Evolutionary conservation across 345 rosid genomes (phyloP), one percentile per base, ranked within the genome.

Genomic region (Gossypium longicalyx): DNA sequence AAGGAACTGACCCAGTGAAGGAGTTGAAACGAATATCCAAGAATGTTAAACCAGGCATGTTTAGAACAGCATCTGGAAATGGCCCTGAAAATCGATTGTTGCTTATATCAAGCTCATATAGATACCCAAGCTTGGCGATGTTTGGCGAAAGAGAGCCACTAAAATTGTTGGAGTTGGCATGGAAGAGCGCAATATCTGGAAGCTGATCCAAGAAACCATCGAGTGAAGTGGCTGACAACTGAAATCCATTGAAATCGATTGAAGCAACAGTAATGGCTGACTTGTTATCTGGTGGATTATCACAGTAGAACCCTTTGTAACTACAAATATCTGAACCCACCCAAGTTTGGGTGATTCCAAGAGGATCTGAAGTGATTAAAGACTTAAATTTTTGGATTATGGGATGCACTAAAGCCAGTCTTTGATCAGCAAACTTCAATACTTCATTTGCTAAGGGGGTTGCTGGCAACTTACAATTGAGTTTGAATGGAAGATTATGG

Each of bases 161-260:
- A 49, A 94, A 94, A 76, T 79, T 80, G 85, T 94, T 94, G 69
- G 97, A 90, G 76, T 94, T 94, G 17, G 92, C 98, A 45, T 94
- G 97, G 80, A 92, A 94, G 67, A 94, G 83, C 13, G 93, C 97
- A 43, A 92, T 77, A 67, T 87, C 94, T 0, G 92, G 93, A 20
- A 92, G 88, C 44, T 82, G 84, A 60, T 92, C 98, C 29, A 91
- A 87, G 38, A 90, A 94, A 22, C 92, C 92, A 22, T 90, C 89
- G n/a, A 94, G 86, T 2, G 86, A 73, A 44, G 98, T 89, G 22
- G 97, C 94, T 1, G 85, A 54, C 38, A 94, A 89, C 4, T 85
- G 90, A 83, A 90, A 94, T 12, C 97, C 97, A 66, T 90, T 94
- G 89, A 94, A 92, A 74, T 94, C 98, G 10, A 94, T 77, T 16